A percentile compares a stretch with the other conserved stretches of the same genome.
phyloP scores from a whole-genome alignment of 805 yeast species.

The Kluyveromyces lactis region DNA sequence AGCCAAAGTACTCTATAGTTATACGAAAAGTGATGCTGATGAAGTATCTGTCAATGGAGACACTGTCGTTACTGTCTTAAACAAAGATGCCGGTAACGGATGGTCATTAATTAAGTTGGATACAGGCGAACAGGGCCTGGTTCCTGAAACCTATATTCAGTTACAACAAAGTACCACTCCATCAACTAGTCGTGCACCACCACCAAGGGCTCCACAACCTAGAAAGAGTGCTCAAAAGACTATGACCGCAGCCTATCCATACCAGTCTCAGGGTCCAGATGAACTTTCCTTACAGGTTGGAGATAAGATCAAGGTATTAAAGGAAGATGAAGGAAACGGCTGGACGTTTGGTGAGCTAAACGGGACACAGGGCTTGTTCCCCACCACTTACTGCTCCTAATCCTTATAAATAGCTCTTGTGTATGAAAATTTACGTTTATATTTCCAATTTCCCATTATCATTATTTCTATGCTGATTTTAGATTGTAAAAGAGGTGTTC shows the following conservation, averaged over 20 bases:
- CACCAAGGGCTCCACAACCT: constrained; percentile 42
- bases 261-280: constrained; percentile 68
- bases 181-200: constrained; percentile 6
- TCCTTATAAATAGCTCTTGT: background rate
- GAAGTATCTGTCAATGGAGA: constrained; percentile 59
- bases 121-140: constrained; percentile 58
- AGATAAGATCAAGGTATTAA: constrained; percentile 59
- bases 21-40: constrained; percentile 63
- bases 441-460: too few relatives aligned
- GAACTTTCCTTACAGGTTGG: constrained; percentile 70
- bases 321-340: constrained; percentile 72
- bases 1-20: constrained; percentile 48
- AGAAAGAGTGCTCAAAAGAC: constrained; percentile 38
- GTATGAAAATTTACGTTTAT: background rate
- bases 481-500: too few relatives aligned
- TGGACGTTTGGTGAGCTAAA: constrained; percentile 89
- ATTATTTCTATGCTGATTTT: too few relatives aligned
- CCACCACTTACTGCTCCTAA: constrained; percentile 62
- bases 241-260: constrained; percentile 66
- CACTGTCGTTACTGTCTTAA: constrained; percentile 49
- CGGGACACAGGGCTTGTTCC: constrained; percentile 63
- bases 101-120: constrained; percentile 68
- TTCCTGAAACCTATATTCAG: constrained; percentile 75
- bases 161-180: constrained; percentile 24
- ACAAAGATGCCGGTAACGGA: constrained; percentile 82